Percentiles rank a stretch among this genome's conserved stretches.
Conservation (phyloP, 202 grass and related monocot genomes). For the Zizania palustris region DNA sequence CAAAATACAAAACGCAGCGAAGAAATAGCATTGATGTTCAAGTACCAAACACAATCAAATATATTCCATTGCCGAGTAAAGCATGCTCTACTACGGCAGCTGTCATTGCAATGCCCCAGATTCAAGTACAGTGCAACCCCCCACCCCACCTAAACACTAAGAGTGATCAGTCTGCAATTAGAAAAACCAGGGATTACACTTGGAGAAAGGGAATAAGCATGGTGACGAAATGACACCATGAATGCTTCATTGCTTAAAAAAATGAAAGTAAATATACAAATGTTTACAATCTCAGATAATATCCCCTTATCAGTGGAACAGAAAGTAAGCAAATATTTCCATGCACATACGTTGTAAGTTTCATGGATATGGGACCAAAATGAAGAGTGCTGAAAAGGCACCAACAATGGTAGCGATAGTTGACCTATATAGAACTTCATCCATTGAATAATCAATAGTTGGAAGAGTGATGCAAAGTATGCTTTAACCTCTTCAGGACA, state of each 20-base stretch:
- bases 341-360: background rate
- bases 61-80: slow-evolving; percentile 23
- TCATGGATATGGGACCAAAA: slow-evolving; percentile 8
- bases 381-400: slow-evolving; percentile 19
- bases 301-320: slow-evolving; percentile 17
- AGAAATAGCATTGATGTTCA: slow-evolving; percentile 14
- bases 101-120: slow-evolving; percentile 8
- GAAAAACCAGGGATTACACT: background rate
- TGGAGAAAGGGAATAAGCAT: slow-evolving; percentile 15
- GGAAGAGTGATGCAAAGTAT: background rate
- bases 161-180: background rate
- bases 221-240: background rate
- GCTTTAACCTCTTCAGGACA: background rate
- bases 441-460: background rate
- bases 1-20: slow-evolving; percentile 32
- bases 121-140: background rate
- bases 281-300: background rate
- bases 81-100: slow-evolving; percentile 9
- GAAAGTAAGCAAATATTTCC: slow-evolving; percentile 11
- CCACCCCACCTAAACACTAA: background rate
- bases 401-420: background rate
- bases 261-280: background rate
- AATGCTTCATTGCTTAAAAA: slow-evolving; percentile 14
- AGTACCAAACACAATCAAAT: slow-evolving; percentile 18
- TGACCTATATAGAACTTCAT: background rate